Base-by-base conservation (phyloP, 768 basidiomycete species). In the Galerina marginata region DNA sequence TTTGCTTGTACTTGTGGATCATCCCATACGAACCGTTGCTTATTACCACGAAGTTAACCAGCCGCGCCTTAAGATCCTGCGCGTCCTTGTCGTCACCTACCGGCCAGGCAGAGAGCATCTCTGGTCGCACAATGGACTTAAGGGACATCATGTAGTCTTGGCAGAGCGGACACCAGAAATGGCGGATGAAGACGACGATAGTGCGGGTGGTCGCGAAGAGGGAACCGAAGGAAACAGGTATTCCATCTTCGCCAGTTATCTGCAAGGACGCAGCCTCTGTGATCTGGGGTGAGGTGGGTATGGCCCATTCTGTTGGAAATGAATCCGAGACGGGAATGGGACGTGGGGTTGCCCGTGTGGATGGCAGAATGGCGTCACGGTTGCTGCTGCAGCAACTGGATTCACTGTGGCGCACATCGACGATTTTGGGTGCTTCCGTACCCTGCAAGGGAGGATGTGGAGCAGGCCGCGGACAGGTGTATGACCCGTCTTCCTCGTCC, bases 111-210 rank as follows among this genome's bases (percentile, higher is more conserved):
- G 67, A 61, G 72, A 72, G 78, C 77, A 58, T 76, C 70, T 64
- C 83, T 62, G 63, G 87, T 71, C 78, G 53, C 70, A 77, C 74
- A 77, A 66, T 66, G n/a, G 70, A 72, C 63, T 69, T 75, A 63
- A 92, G 80, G 37, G 86, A 88, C 43, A 84, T 79, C 81, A 95
- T 86, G 72, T 96, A 97, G 72, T 96, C 94, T 69, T 94, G 92
- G 72, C 92, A 93, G 11, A 87, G 74, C 0, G 91, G 89, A 69
- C 93, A 95, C 91, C 88, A 92, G 75, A 95, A 95, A 73, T 94
- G 92, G 44, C 95, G 81, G 63, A 97, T 89, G 77, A 96, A 96
- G 43, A 95, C 75, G 54, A 94, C 86, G 62, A 95, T 82, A 0
- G 89, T 90, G 58, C 77, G 77, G 49, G 77, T 78, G 7, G 68